phyloP scores from a whole-genome alignment of 176 grass and related monocot species.

The Oryza meyeriana region DNA sequence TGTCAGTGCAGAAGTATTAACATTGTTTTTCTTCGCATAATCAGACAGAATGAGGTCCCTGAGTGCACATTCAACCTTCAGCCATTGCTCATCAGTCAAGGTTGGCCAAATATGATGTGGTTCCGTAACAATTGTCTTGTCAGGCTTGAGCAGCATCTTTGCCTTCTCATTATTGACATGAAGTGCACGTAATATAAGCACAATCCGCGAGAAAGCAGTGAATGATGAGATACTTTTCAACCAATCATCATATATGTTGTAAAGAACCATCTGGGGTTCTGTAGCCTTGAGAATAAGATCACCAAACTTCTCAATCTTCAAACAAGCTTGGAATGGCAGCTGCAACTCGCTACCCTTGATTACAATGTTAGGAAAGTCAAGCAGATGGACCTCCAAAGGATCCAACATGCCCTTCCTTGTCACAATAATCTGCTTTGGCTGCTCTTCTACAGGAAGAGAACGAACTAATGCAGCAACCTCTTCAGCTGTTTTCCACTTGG shows the following conservation, averaged over 20 bases:
- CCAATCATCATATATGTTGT: conserved; percentile 99
- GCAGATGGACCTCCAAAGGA: conserved; percentile 95
- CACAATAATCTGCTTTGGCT: conserved; percentile 98
- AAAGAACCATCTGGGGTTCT: conserved; percentile 97
- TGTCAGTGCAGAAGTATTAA: conserved; percentile 91
- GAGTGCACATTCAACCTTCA: conserved; percentile 97
- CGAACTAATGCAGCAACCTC: conserved; percentile 97
- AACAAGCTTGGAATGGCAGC: conserved; percentile 96
- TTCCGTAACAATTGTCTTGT: conserved; percentile 94
- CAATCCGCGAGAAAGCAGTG: conserved; percentile 91
- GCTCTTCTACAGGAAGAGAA: conserved; percentile 92
- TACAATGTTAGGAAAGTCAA: conserved; percentile 97
- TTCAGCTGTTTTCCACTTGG: conserved; percentile 99
- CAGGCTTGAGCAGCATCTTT: conserved; percentile 97
- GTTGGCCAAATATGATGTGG: conserved; percentile 95
- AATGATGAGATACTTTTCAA: conserved; percentile 98
- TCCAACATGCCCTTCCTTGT: conserved; percentile 98
- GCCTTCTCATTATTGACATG: conserved; percentile 99
- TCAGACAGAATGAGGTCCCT: conserved; percentile 98
- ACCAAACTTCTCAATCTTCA: conserved; percentile 99
- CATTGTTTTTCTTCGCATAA: conserved; percentile 99
- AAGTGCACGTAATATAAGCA: conserved; percentile 87
- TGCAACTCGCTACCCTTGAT: conserved; percentile 98
- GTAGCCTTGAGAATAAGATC: conserved; percentile 98
- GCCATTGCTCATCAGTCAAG: conserved; percentile 95